Evolutionary conservation across 805 yeast genomes (phyloP).

Genomic region (Yamadazyma kitorensis): DNA sequence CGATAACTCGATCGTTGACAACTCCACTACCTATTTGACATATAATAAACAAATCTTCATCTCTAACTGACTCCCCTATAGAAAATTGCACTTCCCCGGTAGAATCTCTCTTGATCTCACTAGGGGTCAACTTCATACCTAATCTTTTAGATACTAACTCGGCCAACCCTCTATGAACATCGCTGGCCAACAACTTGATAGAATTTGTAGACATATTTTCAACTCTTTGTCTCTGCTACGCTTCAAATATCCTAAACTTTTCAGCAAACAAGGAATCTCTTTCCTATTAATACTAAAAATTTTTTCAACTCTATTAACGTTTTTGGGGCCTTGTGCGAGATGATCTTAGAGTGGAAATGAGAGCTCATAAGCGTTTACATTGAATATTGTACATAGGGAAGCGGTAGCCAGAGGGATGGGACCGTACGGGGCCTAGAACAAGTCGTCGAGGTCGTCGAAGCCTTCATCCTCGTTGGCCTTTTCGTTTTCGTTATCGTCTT

Average conservation of each 20-base stretch:
- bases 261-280: too few relatives aligned
- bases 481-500: conserved; percentile 22
- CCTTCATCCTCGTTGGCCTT: conserved; percentile 20
- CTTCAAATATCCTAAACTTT: too few relatives aligned
- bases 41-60: conserved; percentile 75
- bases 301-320: too few relatives aligned
- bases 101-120: conserved; percentile 75
- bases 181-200: conserved; percentile 55
- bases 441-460: conserved; percentile 38
- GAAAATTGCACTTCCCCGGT: conserved; percentile 71
- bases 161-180: conserved; percentile 85
- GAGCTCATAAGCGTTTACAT: too few relatives aligned
- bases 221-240: too few relatives aligned
- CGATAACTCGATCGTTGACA: conserved; percentile 84
- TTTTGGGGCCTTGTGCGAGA: too few relatives aligned
- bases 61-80: conserved; percentile 77
- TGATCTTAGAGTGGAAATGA: too few relatives aligned
- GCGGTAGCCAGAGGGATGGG: too few relatives aligned
- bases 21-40: conserved; percentile 79
- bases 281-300: too few relatives aligned
- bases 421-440: conserved; percentile 27
- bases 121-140: conserved; percentile 68
- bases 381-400: too few relatives aligned
- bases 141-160: conserved; percentile 66
- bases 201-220: conserved; percentile 62